Evolutionary conservation across 2,329 filamentous ascomycete genomes (phyloP), one percentile per base, ranked within the genome.

Genomic region (Fusarium abutilonis): DNA sequence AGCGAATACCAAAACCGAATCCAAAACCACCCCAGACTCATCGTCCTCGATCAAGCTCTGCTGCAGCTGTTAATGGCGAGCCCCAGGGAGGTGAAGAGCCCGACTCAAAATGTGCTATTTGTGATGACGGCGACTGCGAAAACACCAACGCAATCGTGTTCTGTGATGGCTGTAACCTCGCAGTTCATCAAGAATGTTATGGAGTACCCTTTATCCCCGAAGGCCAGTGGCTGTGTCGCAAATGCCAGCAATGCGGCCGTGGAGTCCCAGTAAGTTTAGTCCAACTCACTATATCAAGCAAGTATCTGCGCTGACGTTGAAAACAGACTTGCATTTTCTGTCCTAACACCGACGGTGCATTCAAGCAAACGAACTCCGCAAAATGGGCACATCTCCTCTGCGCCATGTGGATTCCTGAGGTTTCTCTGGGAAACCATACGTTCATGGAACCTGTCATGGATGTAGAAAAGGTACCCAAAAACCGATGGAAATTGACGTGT

Each of bases 61-160:
- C 94, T 42, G 94, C 92, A 23, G 94, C 95, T 6, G 94, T 98
- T 15, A 98, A 97, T 75, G 94, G 95, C 52, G 95, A 98, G 78
- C 89, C 91, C 40, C 87, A 90, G 64, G 70, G 67, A 4, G 92
- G 92, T 17, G 95, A 98, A 77, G 94, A 98, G 76, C 93, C 95
- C 69, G 95, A 99, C 76, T 97, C 90, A 69, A 98, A 97, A 76
- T 99, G 95, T 74, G 93, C 92, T 19, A 96, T 99, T 55, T 99
- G 95, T 74, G 95, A 99, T 73, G 95, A 99, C 72, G 95, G 95
- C n/a, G 95, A 99, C 73, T 99, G 95, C 73, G 95, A 99, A 78
- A 99, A 99, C 75, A 96, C 95, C 19, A 99, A 99, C 73, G 95
- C 95, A 1, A 99, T 99, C 71, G 95, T 99, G 19, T 99, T 99